Evolutionary conservation across 768 basidiomycete species (phyloP).

Genomic region (Phylloporus sp.): DNA sequence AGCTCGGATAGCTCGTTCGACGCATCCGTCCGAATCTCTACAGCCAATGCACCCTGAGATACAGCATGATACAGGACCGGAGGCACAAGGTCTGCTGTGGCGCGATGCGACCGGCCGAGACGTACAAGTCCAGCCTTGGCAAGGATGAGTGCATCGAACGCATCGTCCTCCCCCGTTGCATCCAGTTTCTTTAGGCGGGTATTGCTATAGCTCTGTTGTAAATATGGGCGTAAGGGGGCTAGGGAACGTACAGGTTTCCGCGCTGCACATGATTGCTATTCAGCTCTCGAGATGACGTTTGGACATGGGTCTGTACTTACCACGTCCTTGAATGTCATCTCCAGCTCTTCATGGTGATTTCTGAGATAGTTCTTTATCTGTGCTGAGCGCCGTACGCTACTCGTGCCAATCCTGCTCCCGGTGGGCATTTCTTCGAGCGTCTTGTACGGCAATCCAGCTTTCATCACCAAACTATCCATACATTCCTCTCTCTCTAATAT

Average conservation of each 20-base stretch:
- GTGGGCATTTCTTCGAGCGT: constrained; percentile 76
- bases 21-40: constrained; percentile 78
- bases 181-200: constrained; percentile 92
- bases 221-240: not conserved
- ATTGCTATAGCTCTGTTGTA: constrained; percentile 46
- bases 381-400: constrained; percentile 88
- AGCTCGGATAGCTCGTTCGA: constrained; percentile 50
- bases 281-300: not conserved
- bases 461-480: constrained; percentile 84
- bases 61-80: constrained; percentile 85
- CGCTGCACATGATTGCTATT: constrained; percentile 42
- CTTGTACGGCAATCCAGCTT: constrained; percentile 64
- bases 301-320: constrained; percentile 45
- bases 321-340: constrained; percentile 76
- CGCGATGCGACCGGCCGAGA: constrained; percentile 65
- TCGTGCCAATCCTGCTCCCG: constrained; percentile 92
- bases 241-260: constrained; percentile 71
- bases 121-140: constrained; percentile 91
- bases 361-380: constrained; percentile 81
- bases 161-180: constrained; percentile 53
- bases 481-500: constrained; percentile 86
- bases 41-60: constrained; percentile 86
- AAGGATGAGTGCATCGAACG: constrained; percentile 85
- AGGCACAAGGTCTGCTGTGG: constrained; percentile 66
- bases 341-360: constrained; percentile 25